Evolutionary conservation across 2,329 filamentous ascomycete species (phyloP).

Genomic region (Arthrobotrys megalospora): DNA sequence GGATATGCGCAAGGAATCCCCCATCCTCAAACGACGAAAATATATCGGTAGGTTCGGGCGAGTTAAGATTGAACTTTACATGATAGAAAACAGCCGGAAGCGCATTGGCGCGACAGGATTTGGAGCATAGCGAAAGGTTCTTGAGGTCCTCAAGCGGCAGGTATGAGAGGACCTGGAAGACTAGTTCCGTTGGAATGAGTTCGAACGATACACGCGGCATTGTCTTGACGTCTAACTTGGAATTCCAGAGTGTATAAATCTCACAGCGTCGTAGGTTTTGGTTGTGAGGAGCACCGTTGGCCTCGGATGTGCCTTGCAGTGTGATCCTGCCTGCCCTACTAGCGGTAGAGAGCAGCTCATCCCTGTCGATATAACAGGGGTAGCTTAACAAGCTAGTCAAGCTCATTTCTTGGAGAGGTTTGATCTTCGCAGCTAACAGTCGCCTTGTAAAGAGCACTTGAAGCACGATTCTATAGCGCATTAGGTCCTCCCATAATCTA

Average conservation of each 20-base stretch:
- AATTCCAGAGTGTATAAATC: too few species aligned
- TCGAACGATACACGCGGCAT: background rate
- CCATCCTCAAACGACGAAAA: background rate
- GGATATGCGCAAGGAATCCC: background rate
- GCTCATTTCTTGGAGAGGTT: too few species aligned
- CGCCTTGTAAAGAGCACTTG: too few species aligned
- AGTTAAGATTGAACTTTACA: background rate
- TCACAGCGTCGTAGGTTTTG: too few species aligned
- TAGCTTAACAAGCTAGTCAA: background rate
- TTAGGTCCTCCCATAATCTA: too few species aligned
- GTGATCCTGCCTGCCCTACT: background rate
- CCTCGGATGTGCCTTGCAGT: background rate
- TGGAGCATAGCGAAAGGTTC: conserved; percentile 21
- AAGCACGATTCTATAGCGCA: too few species aligned
- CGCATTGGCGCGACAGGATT: background rate
- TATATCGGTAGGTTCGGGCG: background rate
- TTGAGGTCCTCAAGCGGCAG: background rate
- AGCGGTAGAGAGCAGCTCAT: background rate
- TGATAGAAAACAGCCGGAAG: background rate
- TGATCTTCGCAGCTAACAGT: too few species aligned
- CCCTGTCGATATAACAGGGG: background rate
- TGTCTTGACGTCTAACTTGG: too few species aligned
- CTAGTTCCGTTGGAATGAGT: background rate
- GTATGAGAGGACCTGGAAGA: conserved; percentile 1
- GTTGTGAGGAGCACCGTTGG: too few species aligned